These are phyloP conservation scores for Penicillium riverlandense DNA, from an alignment of 495 filamentous ascomycete species.

Conservation along the genomic window DNA sequence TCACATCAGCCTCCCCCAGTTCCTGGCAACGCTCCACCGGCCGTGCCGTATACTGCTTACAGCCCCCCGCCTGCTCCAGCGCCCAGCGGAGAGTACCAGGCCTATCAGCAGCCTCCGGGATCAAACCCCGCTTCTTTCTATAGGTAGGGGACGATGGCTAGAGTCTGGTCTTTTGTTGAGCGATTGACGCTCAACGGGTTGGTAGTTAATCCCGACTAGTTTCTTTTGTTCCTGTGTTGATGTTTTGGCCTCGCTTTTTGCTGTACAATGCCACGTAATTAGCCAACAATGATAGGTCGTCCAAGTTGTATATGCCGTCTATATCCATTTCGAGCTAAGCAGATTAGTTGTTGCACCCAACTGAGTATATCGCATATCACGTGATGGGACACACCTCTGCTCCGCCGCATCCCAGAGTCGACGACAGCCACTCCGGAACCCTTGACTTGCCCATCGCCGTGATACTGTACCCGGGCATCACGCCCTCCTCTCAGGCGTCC, in stretches of 20 bases:
- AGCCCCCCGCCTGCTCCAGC: constrained; percentile 27
- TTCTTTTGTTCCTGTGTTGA: no score
- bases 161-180: not conserved
- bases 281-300: no score
- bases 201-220: no score
- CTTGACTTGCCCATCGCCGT: no score
- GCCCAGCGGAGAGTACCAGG: constrained; percentile 38
- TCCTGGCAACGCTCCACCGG: constrained; percentile 33
- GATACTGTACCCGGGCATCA: not conserved
- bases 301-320: no score
- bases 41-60: constrained; percentile 34
- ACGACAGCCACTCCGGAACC: not conserved
- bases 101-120: constrained; percentile 40
- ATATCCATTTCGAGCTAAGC: no score
- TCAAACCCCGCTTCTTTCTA: constrained; percentile 39
- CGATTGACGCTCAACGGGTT: no score
- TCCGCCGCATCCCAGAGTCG: not conserved
- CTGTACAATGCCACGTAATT: no score
- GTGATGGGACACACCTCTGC: constrained; percentile 8
- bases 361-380: not conserved
- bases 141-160: constrained; percentile 15
- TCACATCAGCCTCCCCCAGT: constrained; percentile 39
- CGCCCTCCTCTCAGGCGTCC: not conserved
- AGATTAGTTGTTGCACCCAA: no score
- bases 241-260: no score